Evolutionary conservation across 768 basidiomycete species (phyloP), one percentile per base, ranked within the genome.

Genomic region (Kwoniella botswanensis): DNA sequence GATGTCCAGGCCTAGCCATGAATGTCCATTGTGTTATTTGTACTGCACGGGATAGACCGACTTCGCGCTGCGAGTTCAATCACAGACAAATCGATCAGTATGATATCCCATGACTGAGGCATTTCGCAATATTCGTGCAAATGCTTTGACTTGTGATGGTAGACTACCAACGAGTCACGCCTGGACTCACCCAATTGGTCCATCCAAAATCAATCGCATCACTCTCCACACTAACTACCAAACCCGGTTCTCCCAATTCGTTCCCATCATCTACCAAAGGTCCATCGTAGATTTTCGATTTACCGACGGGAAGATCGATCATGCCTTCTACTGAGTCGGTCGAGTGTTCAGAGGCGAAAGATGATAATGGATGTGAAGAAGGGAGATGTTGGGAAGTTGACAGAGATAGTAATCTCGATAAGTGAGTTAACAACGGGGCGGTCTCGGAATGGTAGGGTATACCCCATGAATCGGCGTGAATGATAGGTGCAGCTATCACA

Each of bases 21-120:
- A 79, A 72, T 15, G 78, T 75, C 78, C 78, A 79, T 62, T 79
- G 78, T 2, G 73, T 74, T 24, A 79, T 76, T 59, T 79, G 78
- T 3, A 75, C 75, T 12, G 75, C 76, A 41, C 78, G 64, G 46
- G 66, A 70, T 15, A 79, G 67, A 4, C 78, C 78, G 11, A 77
- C 65, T 29, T 79, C 74, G 12, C 78, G 58, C 74, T 71, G 43
- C 29, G 26, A n/a, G 35, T 35, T 13, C 46, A 50, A 15, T 50
- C 46, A 50, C 18, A 35, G 35, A 35, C 35, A 35, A 35, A 35
- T 35, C 35, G 7, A 50, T 18, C 18, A 50, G 6, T 4, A 2
- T 50, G 1, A 61, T 17, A 22, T 15, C 4, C 24, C 24, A 55
- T 55, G 21, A 18, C 5, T 18, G 24, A 24, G 54, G 21, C 24